These are phyloP conservation scores for Psilocybe subaeruginosa DNA, from an alignment of 768 basidiomycete species.

Conservation along the genomic window DNA sequence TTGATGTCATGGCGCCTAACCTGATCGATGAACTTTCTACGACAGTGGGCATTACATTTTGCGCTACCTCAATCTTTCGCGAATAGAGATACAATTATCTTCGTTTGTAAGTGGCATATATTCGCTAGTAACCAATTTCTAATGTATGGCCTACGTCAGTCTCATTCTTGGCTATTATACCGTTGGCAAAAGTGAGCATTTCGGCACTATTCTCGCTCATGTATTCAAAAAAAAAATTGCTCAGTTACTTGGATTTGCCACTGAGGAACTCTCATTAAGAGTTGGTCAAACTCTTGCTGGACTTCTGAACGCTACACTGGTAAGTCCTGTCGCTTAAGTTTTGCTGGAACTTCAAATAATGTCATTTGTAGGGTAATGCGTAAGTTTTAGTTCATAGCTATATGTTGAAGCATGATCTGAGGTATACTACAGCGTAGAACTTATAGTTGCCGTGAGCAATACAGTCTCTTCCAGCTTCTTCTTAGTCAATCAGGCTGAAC, in stretches of 20 bases:
- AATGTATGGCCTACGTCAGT: conserved; percentile 38
- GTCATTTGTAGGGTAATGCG: conserved; percentile 49
- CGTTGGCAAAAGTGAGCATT: conserved; percentile 69
- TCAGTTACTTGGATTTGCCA: conserved; percentile 81
- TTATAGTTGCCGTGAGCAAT: conserved; percentile 75
- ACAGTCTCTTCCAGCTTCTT: not conserved
- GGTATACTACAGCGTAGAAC: conserved; percentile 49
- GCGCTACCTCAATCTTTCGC: conserved; percentile 37
- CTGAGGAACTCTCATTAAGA: conserved; percentile 81
- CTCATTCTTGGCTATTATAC: conserved; percentile 82
- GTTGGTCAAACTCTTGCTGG: conserved; percentile 86
- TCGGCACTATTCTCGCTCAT: no score
- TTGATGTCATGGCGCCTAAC: not conserved
- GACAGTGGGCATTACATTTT: conserved; percentile 76
- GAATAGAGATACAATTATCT: conserved; percentile 62
- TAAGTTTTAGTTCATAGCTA: conserved; percentile 25
- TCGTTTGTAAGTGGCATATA: conserved; percentile 60
- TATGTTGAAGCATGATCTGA: conserved; percentile 17
- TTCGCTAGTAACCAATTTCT: not conserved
- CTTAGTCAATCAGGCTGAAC: not conserved
- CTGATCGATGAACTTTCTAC: not conserved
- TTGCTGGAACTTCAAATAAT: not conserved
- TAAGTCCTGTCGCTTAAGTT: conserved; percentile 32
- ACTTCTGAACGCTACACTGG: conserved; percentile 83
- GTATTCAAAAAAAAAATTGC: no score